These are phyloP conservation scores for Claviceps pazoutovae DNA, from an alignment of 2,329 filamentous ascomycete species.

Conservation along the genomic window DNA sequence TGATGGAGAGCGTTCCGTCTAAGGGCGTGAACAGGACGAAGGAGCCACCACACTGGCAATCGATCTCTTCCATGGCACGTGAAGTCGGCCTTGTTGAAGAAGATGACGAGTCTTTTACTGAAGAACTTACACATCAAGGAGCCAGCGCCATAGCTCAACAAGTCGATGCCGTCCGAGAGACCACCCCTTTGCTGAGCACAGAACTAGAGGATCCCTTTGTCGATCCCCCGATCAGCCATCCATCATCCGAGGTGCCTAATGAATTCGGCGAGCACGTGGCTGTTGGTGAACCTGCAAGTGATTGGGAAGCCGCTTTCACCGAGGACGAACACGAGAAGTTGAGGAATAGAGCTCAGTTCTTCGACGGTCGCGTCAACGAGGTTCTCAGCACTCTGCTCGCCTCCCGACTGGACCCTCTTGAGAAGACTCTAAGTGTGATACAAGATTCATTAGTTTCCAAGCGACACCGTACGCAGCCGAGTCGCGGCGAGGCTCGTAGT, in stretches of 20 bases:
- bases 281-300: constrained; percentile 50
- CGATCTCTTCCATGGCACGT: constrained; percentile 13
- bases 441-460: constrained; percentile 52
- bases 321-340: constrained; percentile 76
- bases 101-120: constrained; percentile 29
- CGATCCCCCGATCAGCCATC: constrained; percentile 34
- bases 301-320: constrained; percentile 82
- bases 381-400: constrained; percentile 68
- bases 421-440: constrained; percentile 64
- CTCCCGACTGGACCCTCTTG: constrained; percentile 64
- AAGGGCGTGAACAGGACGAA: constrained; percentile 56
- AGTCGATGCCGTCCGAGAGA: constrained; percentile 31
- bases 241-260: constrained; percentile 36
- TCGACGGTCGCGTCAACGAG: constrained; percentile 79
- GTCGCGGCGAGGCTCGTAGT: constrained; percentile 47
- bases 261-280: constrained; percentile 32
- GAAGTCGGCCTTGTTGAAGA: constrained; percentile 38
- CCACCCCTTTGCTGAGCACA: constrained; percentile 31
- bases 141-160: constrained; percentile 54
- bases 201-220: constrained; percentile 51
- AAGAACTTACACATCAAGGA: constrained; percentile 50
- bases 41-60: constrained; percentile 30
- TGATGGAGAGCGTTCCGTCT: constrained; percentile 59
- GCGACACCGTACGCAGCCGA: constrained; percentile 39
- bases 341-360: constrained; percentile 69